These are phyloP conservation scores for Thalassiosira sp. DNA, from an alignment of 352 stramenopile genomes.

Conservation along the genomic window DNA sequence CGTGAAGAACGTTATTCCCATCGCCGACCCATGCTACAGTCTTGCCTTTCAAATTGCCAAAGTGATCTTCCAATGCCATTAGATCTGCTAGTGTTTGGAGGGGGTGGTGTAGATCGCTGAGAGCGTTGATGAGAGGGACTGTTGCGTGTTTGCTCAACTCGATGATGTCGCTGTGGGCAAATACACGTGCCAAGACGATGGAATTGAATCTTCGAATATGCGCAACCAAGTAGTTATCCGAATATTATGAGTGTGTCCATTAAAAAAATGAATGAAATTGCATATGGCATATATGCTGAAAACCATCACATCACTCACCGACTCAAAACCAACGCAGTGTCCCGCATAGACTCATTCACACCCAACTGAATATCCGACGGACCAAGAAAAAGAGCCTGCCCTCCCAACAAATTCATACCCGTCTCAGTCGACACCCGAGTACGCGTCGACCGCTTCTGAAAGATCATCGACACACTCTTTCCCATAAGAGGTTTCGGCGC, in stretches of 20 bases:
- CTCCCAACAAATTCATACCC: constrained; percentile 94
- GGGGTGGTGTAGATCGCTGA: constrained; percentile 97
- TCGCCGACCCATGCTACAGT: constrained; percentile 97
- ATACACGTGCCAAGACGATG: constrained; percentile 95
- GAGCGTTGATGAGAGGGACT: constrained; percentile 97
- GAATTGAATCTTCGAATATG: constrained; percentile 88
- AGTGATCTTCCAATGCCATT: constrained; percentile 93
- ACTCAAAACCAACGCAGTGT: constrained; percentile 87
- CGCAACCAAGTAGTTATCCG: no score
- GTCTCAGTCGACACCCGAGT: constrained; percentile 88
- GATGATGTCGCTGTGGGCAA: constrained; percentile 84
- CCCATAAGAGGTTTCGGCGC: constrained; percentile 70
- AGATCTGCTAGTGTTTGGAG: constrained; percentile 97
- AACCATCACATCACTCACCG: no score
- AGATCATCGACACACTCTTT: constrained; percentile 81
- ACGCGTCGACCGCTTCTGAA: constrained; percentile 81
- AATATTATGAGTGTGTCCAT: constrained; percentile 15
- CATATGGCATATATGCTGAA: no score
- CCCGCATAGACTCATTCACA: constrained; percentile 93
- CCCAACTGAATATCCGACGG: constrained; percentile 97
- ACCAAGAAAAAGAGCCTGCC: constrained; percentile 95
- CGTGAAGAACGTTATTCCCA: constrained; percentile 95
- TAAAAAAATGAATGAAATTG: background rate
- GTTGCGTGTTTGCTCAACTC: constrained; percentile 89
- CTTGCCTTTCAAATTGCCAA: constrained; percentile 83